Evolutionary conservation across 2,329 filamentous ascomycete genomes (phyloP).

Genomic region (Fusarium devonianum): DNA sequence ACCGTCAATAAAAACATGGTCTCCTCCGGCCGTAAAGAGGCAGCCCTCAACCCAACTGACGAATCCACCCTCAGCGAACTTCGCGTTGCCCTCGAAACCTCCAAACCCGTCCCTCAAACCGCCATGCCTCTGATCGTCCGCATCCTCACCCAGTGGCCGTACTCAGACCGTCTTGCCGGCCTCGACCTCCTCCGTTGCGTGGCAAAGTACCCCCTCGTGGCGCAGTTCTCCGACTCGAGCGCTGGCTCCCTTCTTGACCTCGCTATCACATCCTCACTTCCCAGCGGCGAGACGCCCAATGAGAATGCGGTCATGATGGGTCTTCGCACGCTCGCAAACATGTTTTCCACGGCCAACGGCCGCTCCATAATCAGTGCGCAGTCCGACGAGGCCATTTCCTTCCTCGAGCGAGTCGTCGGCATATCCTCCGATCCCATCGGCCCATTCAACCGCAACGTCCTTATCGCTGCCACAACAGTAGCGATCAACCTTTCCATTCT

Average conservation of each 20-base stretch:
- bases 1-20: conserved; percentile 79
- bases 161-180: conserved; percentile 79
- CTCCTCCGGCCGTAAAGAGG: conserved; percentile 73
- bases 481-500: conserved; percentile 87
- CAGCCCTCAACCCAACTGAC: conserved; percentile 77
- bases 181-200: conserved; percentile 89
- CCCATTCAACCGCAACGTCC: conserved; percentile 75
- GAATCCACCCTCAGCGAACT: conserved; percentile 68
- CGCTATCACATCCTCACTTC: conserved; percentile 51
- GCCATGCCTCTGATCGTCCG: conserved; percentile 72
- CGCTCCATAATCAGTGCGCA: conserved; percentile 68
- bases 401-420: conserved; percentile 69
- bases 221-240: conserved; percentile 62
- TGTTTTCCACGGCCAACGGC: conserved; percentile 80
- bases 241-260: conserved; percentile 67
- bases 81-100: conserved; percentile 68
- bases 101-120: conserved; percentile 56
- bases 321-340: conserved; percentile 79
- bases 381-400: conserved; percentile 64
- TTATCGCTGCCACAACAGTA: conserved; percentile 81
- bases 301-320: conserved; percentile 90
- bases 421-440: conserved; percentile 58
- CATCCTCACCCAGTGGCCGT: conserved; percentile 81
- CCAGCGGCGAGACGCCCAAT: conserved; percentile 63
- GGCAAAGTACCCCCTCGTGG: conserved; percentile 72